Conservation (phyloP, 176 grass and related monocot genomes). For the Bolboschoenus planiculmis region DNA sequence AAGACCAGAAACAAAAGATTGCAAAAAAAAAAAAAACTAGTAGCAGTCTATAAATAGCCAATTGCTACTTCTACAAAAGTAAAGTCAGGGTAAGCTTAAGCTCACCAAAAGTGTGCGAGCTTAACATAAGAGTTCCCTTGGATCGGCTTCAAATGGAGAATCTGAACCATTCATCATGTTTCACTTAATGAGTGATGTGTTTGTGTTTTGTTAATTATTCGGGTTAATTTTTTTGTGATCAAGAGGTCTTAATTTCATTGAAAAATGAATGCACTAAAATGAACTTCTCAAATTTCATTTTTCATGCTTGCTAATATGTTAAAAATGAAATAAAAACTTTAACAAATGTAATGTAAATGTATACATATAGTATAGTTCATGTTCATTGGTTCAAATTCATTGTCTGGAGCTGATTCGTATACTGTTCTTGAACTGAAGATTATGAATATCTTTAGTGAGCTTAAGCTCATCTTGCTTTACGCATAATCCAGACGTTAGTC, state of each 20-base stretch:
- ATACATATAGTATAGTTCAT: not conserved
- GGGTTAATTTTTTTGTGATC: not conserved
- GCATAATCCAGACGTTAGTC: not conserved
- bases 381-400: not conserved
- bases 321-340: not conserved
- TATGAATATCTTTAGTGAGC: not conserved
- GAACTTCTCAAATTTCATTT: not conserved
- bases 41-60: not conserved
- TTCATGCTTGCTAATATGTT: not conserved
- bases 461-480: not conserved
- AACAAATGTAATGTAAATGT: not conserved
- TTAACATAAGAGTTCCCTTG: not conserved
- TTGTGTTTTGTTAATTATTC: not conserved
- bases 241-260: not conserved
- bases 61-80: not conserved
- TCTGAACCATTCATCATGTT: not conserved
- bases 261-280: not conserved
- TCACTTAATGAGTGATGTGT: not conserved
- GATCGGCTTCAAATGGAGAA: not conserved
- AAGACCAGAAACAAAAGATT: not conserved
- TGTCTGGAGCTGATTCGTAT: not conserved
- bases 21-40: not conserved
- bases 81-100: not conserved
- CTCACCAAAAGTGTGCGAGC: not conserved
- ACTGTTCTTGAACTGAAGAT: not conserved